These are phyloP conservation scores for Aureobasidium sp. DNA, from an alignment of 2,329 filamentous ascomycete species.

Conservation along the genomic window DNA sequence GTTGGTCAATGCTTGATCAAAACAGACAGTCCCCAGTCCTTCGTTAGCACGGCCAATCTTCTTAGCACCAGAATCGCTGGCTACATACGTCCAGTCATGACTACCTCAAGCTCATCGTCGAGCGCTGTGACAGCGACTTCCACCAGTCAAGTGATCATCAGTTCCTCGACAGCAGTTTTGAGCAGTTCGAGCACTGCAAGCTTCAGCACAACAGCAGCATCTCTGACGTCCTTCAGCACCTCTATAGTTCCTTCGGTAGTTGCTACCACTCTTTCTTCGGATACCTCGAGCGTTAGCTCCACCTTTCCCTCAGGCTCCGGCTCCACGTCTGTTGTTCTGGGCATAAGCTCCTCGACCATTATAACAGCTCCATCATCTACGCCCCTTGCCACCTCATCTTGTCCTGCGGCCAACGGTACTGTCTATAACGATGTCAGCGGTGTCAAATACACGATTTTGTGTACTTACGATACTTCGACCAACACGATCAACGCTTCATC, in stretches of 20 bases:
- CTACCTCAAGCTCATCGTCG: not conserved
- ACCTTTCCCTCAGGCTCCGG: not conserved
- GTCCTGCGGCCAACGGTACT: conserved; percentile 22
- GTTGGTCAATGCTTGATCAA: conserved; percentile 21
- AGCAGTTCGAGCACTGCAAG: not conserved
- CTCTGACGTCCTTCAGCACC: not conserved
- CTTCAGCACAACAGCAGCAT: not conserved
- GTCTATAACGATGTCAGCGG: conserved; percentile 20
- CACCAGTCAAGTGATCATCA: not conserved
- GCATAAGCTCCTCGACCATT: not conserved
- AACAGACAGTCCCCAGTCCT: conserved; percentile 14
- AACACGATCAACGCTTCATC: not conserved
- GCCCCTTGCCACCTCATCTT: conserved; percentile 12
- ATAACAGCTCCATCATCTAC: not conserved
- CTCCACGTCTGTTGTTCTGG: not conserved
- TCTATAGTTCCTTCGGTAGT: not conserved
- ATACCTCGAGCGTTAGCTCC: not conserved
- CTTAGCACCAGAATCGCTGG: conserved; percentile 15
- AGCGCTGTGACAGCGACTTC: not conserved
- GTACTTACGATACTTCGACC: not conserved
- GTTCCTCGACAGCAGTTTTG: not conserved
- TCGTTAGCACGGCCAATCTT: conserved; percentile 18
- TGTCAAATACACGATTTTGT: not conserved
- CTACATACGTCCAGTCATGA: conserved; percentile 1
- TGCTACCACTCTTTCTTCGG: not conserved